These are phyloP conservation scores for Ceratobasidium sp. DNA, from an alignment of 1,284 basidiomycete genomes.

Conservation along the genomic window DNA sequence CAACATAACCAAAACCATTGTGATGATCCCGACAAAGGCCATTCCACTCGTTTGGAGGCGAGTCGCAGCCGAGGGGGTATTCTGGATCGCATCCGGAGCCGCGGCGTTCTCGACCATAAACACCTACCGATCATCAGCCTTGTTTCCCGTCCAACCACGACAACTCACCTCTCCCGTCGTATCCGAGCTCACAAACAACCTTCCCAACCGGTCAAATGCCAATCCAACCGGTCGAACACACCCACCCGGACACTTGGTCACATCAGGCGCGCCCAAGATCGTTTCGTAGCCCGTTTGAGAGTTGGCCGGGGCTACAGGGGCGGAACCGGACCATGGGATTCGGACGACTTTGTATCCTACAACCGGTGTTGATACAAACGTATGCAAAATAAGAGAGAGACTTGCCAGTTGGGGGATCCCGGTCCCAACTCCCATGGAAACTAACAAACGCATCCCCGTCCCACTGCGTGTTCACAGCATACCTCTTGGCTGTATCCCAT, in stretches of 20 bases:
- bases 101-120: slow-evolving; percentile 26
- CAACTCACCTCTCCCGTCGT: slow-evolving; percentile 29
- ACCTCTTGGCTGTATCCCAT: too few relatives aligned
- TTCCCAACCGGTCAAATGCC: slow-evolving; percentile 7
- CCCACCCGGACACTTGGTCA: background rate
- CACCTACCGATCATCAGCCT: background rate
- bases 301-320: background rate
- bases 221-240: slow-evolving; percentile 40
- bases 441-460: slow-evolving; percentile 32
- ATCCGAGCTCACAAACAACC: slow-evolving; percentile 33
- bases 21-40: background rate
- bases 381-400: too few relatives aligned
- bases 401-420: slow-evolving; percentile 26
- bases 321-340: slow-evolving; percentile 10
- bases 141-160: background rate
- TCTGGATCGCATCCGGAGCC: slow-evolving; percentile 4
- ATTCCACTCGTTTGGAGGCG: background rate
- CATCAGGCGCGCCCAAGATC: background rate
- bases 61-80: background rate
- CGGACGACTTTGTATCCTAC: background rate
- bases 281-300: slow-evolving; percentile 26
- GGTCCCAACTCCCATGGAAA: slow-evolving; percentile 43
- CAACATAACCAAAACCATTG: slow-evolving; percentile 8
- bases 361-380: background rate
- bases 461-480: too few relatives aligned